These are phyloP conservation scores for Marsdenia floribunda DNA, from an alignment of 257 asterid genomes.

Conservation along the genomic window DNA sequence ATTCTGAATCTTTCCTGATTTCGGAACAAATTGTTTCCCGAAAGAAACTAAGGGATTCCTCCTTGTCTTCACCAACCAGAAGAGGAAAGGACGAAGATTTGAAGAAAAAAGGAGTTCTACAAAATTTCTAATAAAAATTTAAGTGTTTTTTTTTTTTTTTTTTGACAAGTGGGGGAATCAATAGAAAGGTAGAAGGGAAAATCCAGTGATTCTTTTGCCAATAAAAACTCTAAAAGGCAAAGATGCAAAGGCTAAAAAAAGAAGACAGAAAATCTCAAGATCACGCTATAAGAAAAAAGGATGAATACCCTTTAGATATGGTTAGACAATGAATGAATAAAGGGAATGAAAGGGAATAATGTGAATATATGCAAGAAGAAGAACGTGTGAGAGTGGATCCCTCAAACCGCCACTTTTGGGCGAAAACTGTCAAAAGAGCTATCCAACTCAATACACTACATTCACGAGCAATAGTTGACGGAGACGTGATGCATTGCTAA, in stretches of 20 bases:
- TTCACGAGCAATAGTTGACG: not conserved
- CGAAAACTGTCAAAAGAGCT: not conserved
- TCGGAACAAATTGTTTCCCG: not conserved
- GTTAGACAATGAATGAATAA: not conserved
- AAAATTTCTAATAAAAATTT: not conserved
- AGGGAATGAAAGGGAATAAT: not conserved
- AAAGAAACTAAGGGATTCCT: not conserved
- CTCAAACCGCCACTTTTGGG: slow-evolving; percentile 1
- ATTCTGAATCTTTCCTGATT: not conserved
- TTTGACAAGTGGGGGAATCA: not conserved
- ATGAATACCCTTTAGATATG: not conserved
- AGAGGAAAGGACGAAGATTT: not conserved
- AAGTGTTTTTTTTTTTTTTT: no score
- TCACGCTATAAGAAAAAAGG: not conserved
- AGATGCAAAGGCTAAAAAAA: not conserved
- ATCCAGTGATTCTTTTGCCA: not conserved
- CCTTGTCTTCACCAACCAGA: not conserved
- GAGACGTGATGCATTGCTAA: not conserved
- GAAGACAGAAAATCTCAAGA: not conserved
- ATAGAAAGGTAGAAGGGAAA: not conserved
- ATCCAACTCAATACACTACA: not conserved
- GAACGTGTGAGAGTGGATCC: not conserved
- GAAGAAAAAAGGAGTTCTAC: not conserved
- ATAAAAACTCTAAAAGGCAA: not conserved
- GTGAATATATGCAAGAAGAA: not conserved